phyloP scores from a whole-genome alignment of 108 stramenopile species.

The Fistulifera pelliculosa region DNA sequence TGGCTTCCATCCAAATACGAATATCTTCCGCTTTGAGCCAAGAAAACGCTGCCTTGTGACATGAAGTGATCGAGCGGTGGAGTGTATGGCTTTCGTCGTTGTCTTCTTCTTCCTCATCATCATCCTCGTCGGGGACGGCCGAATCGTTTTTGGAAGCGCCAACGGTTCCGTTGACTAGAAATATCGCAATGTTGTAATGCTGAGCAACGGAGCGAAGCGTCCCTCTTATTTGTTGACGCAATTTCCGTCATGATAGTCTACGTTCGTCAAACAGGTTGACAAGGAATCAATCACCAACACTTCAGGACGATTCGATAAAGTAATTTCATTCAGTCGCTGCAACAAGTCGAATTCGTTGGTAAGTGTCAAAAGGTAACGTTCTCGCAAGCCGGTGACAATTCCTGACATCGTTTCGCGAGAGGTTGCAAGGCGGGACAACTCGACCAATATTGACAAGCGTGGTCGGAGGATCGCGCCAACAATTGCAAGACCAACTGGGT shows the following conservation, averaged over 20 bases:
- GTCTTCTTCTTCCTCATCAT: too few relatives aligned
- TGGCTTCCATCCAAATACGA: neutral
- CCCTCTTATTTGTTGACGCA: neutral
- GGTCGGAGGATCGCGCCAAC: neutral
- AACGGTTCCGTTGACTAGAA: neutral
- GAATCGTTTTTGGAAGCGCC: neutral
- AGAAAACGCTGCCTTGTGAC: neutral
- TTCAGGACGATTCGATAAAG: neutral
- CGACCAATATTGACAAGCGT: neutral
- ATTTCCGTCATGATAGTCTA: neutral
- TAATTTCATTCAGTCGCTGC: neutral
- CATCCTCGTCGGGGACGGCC: neutral
- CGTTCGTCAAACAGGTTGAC: neutral
- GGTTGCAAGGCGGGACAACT: neutral
- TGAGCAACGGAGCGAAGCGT: neutral
- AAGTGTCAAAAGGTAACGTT: too few relatives aligned
- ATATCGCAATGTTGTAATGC: neutral
- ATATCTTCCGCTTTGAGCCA: neutral
- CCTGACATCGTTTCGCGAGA: neutral
- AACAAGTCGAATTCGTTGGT: neutral
- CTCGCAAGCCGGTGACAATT: neutral
- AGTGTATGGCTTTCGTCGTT: too few relatives aligned
- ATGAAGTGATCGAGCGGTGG: neutral
- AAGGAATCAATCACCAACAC: neutral
- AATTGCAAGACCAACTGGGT: neutral